phyloP scores from a whole-genome alignment of 169 alveolate genomes.

The Eimeria acervulina region DNA sequence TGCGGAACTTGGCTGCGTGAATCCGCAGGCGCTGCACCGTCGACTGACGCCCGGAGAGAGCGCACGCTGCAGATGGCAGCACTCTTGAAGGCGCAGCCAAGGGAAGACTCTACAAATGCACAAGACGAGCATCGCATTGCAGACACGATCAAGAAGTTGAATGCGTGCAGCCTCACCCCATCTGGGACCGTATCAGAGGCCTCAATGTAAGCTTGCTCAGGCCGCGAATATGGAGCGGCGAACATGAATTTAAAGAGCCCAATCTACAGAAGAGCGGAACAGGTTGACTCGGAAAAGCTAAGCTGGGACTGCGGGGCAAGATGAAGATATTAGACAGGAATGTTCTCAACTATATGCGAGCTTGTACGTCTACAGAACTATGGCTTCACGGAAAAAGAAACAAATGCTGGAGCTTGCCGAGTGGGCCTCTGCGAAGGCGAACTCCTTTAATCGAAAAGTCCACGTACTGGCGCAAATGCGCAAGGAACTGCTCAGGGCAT shows the following conservation, averaged over 20 bases:
- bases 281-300: background rate
- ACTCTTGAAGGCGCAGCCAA: conserved; percentile 55
- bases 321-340: background rate
- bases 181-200: conserved; percentile 53
- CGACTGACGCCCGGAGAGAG: conserved; percentile 48
- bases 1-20: background rate
- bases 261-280: background rate
- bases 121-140: conserved; percentile 51
- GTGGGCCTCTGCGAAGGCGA: conserved; percentile 51
- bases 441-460: conserved; percentile 24
- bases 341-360: background rate
- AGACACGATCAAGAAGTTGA: conserved; percentile 37
- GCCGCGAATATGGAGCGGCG: background rate
- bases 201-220: conserved; percentile 46
- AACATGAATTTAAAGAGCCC: background rate
- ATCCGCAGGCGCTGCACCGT: conserved; percentile 18
- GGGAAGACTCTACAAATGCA: conserved; percentile 30
- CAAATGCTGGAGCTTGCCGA: conserved; percentile 54
- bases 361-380: background rate
- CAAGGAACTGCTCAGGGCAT: conserved; percentile 61
- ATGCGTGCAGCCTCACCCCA: conserved; percentile 45
- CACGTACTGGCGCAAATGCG: conserved; percentile 19
- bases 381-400: conserved; percentile 36
- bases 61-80: conserved; percentile 56
- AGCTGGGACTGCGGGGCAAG: background rate